Evolutionary conservation across 768 basidiomycete genomes (phyloP), one percentile per base, ranked within the genome.

Genomic region (Goffeauzyma gilvescens): DNA sequence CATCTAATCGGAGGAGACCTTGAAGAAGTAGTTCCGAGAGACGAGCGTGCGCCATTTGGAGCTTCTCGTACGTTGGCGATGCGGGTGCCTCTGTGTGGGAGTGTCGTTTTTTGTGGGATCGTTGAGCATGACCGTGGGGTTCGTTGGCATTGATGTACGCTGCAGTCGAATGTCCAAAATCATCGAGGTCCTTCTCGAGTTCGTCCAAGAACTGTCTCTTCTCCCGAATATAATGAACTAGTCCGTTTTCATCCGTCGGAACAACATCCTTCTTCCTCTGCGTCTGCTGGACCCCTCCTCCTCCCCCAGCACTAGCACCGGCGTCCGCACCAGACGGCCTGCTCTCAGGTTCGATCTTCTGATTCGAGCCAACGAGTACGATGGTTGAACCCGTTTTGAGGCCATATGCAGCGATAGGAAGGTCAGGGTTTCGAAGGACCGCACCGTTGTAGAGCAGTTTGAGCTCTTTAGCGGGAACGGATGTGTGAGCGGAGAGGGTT

Each of bases 391-490:
- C 75, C 32, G 72, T 68, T 38, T 71, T 71, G 50, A 95, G 69
- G 38, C 73, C 71, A 62, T 86, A 89, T 1, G 78, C 69, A 10
- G 83, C 76, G 50, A 89, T 78, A 52, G 37, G 77, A 72, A 6
- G 74, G 72, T 45, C 66, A 59, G 59, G 77, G 58, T 90, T 84
- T 52, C 78, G 79, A 73, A 95, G 79, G 62, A 93, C 73, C 1
- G 83, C 86, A 28, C 90, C 90, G 34, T 79, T 75, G 66, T 81
- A 78, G 50, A 96, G 75, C 55, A 96, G 72, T 61, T 86, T 84
- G 71, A 93, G 83, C 22, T 73, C 72, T 50, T 71, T 55, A 22
- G 65, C 60, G 0, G 78, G 73, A 10, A 95, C 71, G 41, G 76
- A 76, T 2, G 82, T 87, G 55, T 78, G 74, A 5, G 76, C 71